Evolutionary conservation across 1,284 basidiomycete genomes (phyloP).

Genomic region (Farysia itapuensis): DNA sequence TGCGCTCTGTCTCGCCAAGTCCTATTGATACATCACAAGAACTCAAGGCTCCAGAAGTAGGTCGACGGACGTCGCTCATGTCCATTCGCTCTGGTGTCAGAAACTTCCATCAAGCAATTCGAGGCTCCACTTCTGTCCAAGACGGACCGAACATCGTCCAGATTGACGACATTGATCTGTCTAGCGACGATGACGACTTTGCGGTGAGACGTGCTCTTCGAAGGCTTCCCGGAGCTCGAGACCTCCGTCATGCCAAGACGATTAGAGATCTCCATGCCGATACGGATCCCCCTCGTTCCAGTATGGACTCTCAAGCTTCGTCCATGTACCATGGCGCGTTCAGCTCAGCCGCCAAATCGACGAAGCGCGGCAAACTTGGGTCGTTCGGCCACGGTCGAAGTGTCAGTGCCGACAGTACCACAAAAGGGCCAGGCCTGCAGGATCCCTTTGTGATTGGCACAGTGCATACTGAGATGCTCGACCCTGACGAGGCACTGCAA

Average conservation of each 20-base stretch:
- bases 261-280: slow-evolving; percentile 39
- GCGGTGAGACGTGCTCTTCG: slow-evolving; percentile 48
- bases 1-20: slow-evolving; percentile 31
- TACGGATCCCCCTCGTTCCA: slow-evolving; percentile 12
- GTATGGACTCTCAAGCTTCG: slow-evolving; percentile 41
- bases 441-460: slow-evolving; percentile 34
- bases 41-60: too few species aligned
- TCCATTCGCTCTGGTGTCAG: not conserved
- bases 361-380: slow-evolving; percentile 1
- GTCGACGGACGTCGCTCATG: not conserved
- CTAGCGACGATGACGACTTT: slow-evolving; percentile 56
- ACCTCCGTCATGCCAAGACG: slow-evolving; percentile 49
- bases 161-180: slow-evolving; percentile 55
- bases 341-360: not conserved
- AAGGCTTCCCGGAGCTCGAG: slow-evolving; percentile 48
- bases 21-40: slow-evolving; percentile 1
- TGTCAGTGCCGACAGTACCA: slow-evolving; percentile 22
- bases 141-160: slow-evolving; percentile 48
- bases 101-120: slow-evolving; percentile 1
- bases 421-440: slow-evolving; percentile 7
- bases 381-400: slow-evolving; percentile 21
- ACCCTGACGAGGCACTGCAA: slow-evolving; percentile 50
- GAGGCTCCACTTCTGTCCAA: slow-evolving; percentile 18
- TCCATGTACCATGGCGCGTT: slow-evolving; percentile 16
- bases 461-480: slow-evolving; percentile 48